phyloP scores from a whole-genome alignment of 2,329 filamentous ascomycete genomes.

The Lecanicillium sp. region DNA sequence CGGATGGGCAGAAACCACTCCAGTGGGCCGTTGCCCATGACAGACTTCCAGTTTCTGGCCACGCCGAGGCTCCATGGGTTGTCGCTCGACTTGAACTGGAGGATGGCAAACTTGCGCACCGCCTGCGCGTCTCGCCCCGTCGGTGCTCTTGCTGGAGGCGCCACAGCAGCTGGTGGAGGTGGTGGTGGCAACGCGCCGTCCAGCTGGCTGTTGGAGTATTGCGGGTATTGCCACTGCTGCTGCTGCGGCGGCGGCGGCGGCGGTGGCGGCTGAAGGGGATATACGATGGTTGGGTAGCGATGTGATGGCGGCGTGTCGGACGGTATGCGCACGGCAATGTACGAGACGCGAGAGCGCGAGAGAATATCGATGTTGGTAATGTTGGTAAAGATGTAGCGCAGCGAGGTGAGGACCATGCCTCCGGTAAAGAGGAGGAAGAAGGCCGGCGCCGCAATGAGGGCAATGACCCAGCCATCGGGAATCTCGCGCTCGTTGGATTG shows the following conservation, averaged over 20 bases:
- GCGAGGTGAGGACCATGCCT: conserved; percentile 67
- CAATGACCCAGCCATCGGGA: conserved; percentile 55
- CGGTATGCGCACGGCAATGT: conserved; percentile 68
- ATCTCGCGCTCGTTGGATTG: conserved; percentile 32
- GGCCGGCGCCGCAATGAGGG: conserved; percentile 55
- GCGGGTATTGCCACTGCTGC: conserved; percentile 1
- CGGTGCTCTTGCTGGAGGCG: background rate
- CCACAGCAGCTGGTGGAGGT: conserved; percentile 4
- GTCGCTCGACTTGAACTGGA: conserved; percentile 64
- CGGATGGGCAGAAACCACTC: conserved; percentile 79
- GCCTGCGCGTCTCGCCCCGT: conserved; percentile 37
- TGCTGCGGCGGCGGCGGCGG: conserved; percentile 17
- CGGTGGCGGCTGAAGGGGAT: conserved; percentile 41
- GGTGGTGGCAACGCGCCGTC: conserved; percentile 9
- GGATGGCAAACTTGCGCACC: conserved; percentile 67
- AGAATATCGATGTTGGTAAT: conserved; percentile 80
- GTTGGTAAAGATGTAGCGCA: conserved; percentile 64
- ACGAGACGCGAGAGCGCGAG: conserved; percentile 53
- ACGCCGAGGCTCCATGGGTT: conserved; percentile 79
- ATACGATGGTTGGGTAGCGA: conserved; percentile 46
- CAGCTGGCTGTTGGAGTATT: conserved; percentile 11
- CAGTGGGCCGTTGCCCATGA: conserved; percentile 65
- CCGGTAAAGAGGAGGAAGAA: conserved; percentile 76
- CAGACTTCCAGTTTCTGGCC: conserved; percentile 63
- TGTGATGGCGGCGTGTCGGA: conserved; percentile 32